Evolutionary conservation across 768 basidiomycete genomes (phyloP).

Genomic region (Rhodosporidiobolus odoratus): DNA sequence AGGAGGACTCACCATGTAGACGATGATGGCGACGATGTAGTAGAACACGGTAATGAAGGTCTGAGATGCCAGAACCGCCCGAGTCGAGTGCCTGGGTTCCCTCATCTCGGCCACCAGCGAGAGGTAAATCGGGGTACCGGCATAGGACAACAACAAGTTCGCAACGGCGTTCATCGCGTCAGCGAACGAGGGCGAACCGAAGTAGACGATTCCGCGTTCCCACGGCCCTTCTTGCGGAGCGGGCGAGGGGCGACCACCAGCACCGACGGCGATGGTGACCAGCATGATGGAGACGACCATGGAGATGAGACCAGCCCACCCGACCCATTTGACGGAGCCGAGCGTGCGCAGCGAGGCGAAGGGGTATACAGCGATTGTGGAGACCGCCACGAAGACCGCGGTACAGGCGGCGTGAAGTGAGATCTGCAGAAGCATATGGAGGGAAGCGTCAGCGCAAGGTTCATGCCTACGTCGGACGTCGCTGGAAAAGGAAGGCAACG

Average conservation of each 20-base stretch:
- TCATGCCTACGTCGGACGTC: no score
- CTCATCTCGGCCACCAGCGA: conserved; percentile 47
- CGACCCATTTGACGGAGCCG: conserved; percentile 43
- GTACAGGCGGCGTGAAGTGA: conserved; percentile 45
- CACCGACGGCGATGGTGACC: conserved; percentile 39
- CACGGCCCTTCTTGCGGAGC: conserved; percentile 39
- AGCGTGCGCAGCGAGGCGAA: conserved; percentile 44
- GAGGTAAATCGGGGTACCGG: conserved; percentile 18
- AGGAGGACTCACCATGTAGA: conserved; percentile 39
- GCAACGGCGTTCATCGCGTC: conserved; percentile 45
- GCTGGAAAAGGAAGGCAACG: no score
- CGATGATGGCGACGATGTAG: conserved; percentile 43
- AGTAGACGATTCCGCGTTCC: conserved; percentile 38
- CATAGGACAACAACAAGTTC: conserved; percentile 43
- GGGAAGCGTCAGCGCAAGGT: no score
- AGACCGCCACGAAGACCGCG: conserved; percentile 45
- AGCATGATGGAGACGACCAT: conserved; percentile 36
- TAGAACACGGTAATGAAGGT: conserved; percentile 42
- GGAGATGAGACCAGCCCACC: conserved; percentile 39
- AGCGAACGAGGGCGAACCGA: conserved; percentile 14
- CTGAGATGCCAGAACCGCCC: conserved; percentile 42
- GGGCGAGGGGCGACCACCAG: conserved; percentile 38
- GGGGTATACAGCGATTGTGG: conserved; percentile 39
- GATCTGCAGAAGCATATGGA: background rate
- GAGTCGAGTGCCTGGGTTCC: conserved; percentile 43